Conservation (phyloP, 306 rosid genomes). For the Cicer pinnatifidum region DNA sequence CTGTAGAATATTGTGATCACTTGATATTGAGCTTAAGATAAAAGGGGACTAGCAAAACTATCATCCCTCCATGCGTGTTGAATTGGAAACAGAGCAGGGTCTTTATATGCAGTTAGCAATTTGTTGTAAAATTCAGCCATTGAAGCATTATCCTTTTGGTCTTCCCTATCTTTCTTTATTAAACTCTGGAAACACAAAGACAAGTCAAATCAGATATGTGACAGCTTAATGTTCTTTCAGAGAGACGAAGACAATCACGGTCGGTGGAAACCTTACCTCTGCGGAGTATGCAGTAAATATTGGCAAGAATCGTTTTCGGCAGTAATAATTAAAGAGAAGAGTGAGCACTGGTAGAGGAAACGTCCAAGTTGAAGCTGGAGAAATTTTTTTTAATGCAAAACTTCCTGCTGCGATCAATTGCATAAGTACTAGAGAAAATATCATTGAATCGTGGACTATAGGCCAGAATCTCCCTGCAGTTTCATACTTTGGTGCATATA, state of each 20-base stretch:
- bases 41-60: slow-evolving; percentile 62
- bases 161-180: slow-evolving; percentile 81
- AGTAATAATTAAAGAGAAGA: slow-evolving; percentile 89
- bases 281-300: slow-evolving; percentile 72
- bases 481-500: slow-evolving; percentile 74
- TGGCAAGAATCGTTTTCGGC: slow-evolving; percentile 92
- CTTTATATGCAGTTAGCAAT: slow-evolving; percentile 66
- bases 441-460: slow-evolving; percentile 73
- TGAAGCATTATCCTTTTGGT: slow-evolving; percentile 49
- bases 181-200: slow-evolving; percentile 59
- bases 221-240: background rate
- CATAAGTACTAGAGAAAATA: slow-evolving; percentile 90
- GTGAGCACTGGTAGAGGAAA: slow-evolving; percentile 87
- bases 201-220: slow-evolving; percentile 34
- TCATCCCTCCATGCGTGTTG: slow-evolving; percentile 52
- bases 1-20: slow-evolving; percentile 32
- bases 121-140: slow-evolving; percentile 64
- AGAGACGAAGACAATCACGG: background rate
- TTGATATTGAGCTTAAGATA: slow-evolving; percentile 47
- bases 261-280: slow-evolving; percentile 64
- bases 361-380: slow-evolving; percentile 55
- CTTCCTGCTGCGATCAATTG: slow-evolving; percentile 93
- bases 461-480: slow-evolving; percentile 97
- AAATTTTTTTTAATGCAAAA: slow-evolving; percentile 73
- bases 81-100: slow-evolving; percentile 77